Base-by-base conservation (phyloP, 2,329 filamentous ascomycete genomes). In the Rutstroemia sp. region DNA sequence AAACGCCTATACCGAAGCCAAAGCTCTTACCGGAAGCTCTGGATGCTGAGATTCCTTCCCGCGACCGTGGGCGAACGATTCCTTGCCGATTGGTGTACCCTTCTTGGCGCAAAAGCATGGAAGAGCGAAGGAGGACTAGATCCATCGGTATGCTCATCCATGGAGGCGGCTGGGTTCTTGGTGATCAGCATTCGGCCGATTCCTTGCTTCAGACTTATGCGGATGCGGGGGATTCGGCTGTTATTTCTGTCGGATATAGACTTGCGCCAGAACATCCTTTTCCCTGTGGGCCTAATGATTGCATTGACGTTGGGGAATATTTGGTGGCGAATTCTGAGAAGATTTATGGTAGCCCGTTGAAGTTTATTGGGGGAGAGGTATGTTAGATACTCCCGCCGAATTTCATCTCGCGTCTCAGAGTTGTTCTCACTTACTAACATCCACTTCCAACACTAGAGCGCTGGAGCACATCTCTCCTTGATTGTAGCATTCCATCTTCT, bases 191-290 rank as follows among this genome's bases (percentile, higher is more conserved):
- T 57, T 72, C 71, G 27, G 39, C 52, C 4, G 69, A 72, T 62
- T 58, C 67, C 1, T 71, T 75, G 37, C 70, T 83, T 10, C 73
- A 77, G 53, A 71, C 71, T 60, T 75, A 79, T 66, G 78, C 79
- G 48, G 73, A 81, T 60, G 67, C 70, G 27, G 74, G 71, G 48
- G 70, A 76, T 39, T 57, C 81, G 2, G 75, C 75, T 0, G 75
- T 79, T 16, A 67, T 85, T 12, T 80, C 76, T 0, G 74, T 83
- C 6, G 81, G 80, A 1, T 85, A 85, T 65, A 73, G 82, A 27
- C 74, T 82, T 18, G 80, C 81, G 0, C 82, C 82, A 0, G 81
- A 85, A 64, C 58, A 83, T 61, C 79, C 80, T 0, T 83, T 75
- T 65, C 81, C 82, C 0, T 73, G 73, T 0, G 77, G 73, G 0